phyloP scores from a whole-genome alignment of 306 rosid genomes.

The Fragaria nilgerrensis region DNA sequence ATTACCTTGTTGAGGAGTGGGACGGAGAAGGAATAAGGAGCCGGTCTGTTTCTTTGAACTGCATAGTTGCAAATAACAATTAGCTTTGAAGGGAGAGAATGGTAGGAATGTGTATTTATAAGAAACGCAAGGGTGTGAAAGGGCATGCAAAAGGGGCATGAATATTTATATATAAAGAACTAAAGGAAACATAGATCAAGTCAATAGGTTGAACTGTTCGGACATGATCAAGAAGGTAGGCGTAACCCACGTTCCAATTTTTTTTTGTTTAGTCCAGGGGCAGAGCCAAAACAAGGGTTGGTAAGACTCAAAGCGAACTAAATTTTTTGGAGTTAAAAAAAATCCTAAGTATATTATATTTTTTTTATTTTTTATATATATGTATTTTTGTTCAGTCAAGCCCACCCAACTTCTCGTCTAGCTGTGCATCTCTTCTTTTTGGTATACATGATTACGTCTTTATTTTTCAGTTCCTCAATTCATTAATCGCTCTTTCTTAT shows the following conservation, averaged over 20 bases:
- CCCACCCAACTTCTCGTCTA: too few species aligned
- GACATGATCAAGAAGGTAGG: neutral
- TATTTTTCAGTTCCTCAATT: too few species aligned
- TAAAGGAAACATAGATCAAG: neutral
- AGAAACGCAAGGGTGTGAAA: neutral
- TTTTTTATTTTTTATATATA: too few species aligned
- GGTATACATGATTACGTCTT: too few species aligned
- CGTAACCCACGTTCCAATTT: constrained; percentile 1
- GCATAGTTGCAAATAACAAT: neutral
- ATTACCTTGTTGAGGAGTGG: neutral
- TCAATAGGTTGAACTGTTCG: neutral
- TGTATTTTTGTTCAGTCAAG: too few species aligned
- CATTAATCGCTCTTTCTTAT: too few species aligned
- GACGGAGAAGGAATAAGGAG: neutral
- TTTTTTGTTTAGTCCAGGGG: neutral
- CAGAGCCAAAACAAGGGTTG: too few species aligned
- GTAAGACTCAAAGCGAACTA: too few species aligned
- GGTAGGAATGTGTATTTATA: neutral
- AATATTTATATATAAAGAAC: neutral
- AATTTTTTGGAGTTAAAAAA: too few species aligned
- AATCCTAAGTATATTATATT: too few species aligned
- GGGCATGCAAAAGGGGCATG: neutral
- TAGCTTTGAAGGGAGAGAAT: neutral
- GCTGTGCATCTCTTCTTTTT: too few species aligned
- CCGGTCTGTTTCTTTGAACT: neutral